phyloP scores from a whole-genome alignment of 441 rosid species.

The Adansonia rubrostipa region DNA sequence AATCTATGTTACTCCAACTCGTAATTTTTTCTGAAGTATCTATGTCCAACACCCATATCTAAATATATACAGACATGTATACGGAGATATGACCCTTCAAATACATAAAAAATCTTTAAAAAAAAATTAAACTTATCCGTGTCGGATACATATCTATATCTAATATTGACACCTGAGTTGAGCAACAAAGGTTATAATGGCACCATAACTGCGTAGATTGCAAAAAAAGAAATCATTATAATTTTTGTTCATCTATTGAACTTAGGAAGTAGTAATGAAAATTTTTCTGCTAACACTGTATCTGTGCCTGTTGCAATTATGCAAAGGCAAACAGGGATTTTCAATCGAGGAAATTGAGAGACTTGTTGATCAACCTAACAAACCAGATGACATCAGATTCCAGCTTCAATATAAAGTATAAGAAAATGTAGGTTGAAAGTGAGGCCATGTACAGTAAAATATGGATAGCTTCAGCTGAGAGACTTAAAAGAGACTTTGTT shows the following conservation, averaged over 20 bases:
- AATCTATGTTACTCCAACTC: too few species aligned
- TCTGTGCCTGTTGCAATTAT: conserved; percentile 16
- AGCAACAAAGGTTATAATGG: background rate
- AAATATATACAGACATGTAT: too few species aligned
- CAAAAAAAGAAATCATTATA: background rate
- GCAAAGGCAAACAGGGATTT: conserved; percentile 40
- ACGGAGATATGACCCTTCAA: too few species aligned
- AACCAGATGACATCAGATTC: conserved; percentile 21
- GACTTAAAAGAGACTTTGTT: background rate
- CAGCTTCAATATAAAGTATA: background rate
- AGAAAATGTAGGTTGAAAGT: conserved; percentile 1
- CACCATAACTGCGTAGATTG: background rate
- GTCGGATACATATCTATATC: too few species aligned
- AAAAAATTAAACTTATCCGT: too few species aligned
- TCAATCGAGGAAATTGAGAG: conserved; percentile 42
- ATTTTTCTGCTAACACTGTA: conserved; percentile 10
- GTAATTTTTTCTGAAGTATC: too few species aligned
- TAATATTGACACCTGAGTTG: too few species aligned
- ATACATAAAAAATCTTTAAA: too few species aligned
- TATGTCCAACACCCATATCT: too few species aligned
- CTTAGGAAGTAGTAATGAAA: conserved; percentile 16
- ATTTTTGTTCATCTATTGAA: background rate
- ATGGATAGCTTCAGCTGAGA: background rate
- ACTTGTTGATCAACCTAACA: conserved; percentile 40
- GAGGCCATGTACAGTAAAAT: background rate